Evolutionary conservation across 2,329 filamentous ascomycete genomes (phyloP).

Genomic region (Lachnellula subtilissima): DNA sequence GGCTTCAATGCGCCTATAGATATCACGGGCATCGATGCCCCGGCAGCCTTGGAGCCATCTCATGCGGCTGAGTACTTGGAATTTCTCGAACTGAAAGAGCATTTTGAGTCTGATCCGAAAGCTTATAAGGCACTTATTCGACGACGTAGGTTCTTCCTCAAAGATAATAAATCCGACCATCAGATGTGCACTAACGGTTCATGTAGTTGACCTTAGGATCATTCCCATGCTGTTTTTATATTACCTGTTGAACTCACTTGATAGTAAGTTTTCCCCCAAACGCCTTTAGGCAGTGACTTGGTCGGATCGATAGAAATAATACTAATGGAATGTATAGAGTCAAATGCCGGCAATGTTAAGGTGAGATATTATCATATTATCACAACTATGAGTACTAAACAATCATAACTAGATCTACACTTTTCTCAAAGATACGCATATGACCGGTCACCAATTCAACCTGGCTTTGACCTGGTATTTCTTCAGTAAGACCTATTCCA

Average conservation of each 20-base stretch:
- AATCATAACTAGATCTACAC: constrained; percentile 1
- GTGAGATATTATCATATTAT: background rate
- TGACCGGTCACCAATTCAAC: constrained; percentile 5
- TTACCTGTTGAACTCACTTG: constrained; percentile 5
- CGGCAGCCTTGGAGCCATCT: background rate
- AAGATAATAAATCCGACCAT: background rate
- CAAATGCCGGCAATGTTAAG: constrained; percentile 8
- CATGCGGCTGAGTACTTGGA: constrained; percentile 8
- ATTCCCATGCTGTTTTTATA: constrained; percentile 8
- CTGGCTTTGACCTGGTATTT: constrained; percentile 9
- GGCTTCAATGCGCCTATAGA: constrained; percentile 1
- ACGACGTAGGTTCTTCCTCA: background rate
- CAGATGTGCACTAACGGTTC: background rate
- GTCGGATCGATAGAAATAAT: background rate
- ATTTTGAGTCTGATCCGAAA: constrained; percentile 4
- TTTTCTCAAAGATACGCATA: constrained; percentile 4
- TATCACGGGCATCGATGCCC: background rate
- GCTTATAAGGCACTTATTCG: constrained; percentile 6
- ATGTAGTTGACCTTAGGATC: constrained; percentile 3
- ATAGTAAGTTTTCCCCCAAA: background rate
- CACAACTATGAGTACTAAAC: background rate
- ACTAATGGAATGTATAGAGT: background rate
- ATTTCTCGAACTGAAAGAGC: constrained; percentile 2
- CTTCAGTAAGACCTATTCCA: background rate
- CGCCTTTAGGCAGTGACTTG: too few species aligned